Evolutionary conservation across 2,329 filamentous ascomycete species (phyloP).

Genomic region (Paraconiothyrium sp.): DNA sequence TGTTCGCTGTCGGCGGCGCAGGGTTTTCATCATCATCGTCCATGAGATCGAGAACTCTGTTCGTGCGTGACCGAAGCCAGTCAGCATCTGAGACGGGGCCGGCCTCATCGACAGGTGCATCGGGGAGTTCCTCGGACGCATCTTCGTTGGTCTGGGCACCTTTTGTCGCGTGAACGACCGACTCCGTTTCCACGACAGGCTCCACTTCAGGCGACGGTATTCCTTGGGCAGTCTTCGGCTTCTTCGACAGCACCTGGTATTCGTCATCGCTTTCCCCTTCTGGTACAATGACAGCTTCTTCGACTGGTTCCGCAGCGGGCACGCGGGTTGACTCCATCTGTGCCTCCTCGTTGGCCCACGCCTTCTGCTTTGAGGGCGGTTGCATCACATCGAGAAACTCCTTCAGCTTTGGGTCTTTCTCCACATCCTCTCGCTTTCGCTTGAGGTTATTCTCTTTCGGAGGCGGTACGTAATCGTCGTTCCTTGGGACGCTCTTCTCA

Average conservation of each 20-base stretch:
- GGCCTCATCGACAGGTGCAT: conserved; percentile 35
- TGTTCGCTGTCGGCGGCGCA: conserved; percentile 16
- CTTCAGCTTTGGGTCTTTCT: conserved; percentile 79
- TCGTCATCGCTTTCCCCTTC: conserved; percentile 75
- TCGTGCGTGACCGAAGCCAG: conserved; percentile 91
- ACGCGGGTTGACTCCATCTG: conserved; percentile 25
- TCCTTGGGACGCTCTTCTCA: conserved; percentile 33
- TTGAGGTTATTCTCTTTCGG: conserved; percentile 62
- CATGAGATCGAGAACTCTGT: conserved; percentile 81
- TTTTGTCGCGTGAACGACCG: conserved; percentile 7
- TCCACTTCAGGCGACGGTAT: conserved; percentile 18
- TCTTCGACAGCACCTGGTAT: conserved; percentile 71
- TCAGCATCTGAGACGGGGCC: conserved; percentile 77
- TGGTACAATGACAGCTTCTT: conserved; percentile 36
- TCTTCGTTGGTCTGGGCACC: conserved; percentile 24
- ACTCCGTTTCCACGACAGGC: not conserved
- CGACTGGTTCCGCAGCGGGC: conserved; percentile 29
- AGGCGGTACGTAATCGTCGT: conserved; percentile 39
- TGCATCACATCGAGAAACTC: conserved; percentile 90
- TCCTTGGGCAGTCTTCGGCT: conserved; percentile 44
- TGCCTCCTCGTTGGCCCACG: conserved; percentile 66
- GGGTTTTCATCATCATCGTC: conserved; percentile 71
- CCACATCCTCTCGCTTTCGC: conserved; percentile 68
- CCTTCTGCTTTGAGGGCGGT: conserved; percentile 70
- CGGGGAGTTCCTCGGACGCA: conserved; percentile 27